Conservation (phyloP, 2,329 filamentous ascomycete genomes). For the Phialocephala sp. region DNA sequence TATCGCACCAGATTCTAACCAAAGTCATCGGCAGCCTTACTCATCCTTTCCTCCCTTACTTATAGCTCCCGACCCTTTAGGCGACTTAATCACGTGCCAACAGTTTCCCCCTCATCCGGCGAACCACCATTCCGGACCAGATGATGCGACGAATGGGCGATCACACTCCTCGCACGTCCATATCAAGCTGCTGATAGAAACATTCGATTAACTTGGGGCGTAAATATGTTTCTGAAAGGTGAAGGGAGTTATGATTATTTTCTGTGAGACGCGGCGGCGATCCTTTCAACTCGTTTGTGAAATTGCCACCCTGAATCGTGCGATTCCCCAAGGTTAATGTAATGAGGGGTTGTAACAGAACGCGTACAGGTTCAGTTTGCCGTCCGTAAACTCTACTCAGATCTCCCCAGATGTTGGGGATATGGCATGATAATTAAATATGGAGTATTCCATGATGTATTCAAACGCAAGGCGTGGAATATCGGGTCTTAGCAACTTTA, state of each 20-base stretch:
- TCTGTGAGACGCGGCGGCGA: slow-evolving; percentile 15
- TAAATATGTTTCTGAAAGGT: slow-evolving; percentile 19
- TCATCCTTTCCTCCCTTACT: too few species aligned
- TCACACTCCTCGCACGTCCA: slow-evolving; percentile 26
- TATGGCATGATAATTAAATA: slow-evolving; percentile 12
- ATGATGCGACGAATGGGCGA: slow-evolving; percentile 24
- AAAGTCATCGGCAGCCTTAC: too few species aligned
- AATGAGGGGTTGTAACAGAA: slow-evolving; percentile 12
- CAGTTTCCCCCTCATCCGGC: slow-evolving; percentile 7
- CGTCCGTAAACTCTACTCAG: background rate
- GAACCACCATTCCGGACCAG: slow-evolving; percentile 19
- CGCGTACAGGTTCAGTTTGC: slow-evolving; percentile 5
- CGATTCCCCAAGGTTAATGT: background rate
- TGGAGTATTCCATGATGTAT: slow-evolving; percentile 11
- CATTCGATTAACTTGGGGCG: slow-evolving; percentile 20
- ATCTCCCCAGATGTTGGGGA: background rate
- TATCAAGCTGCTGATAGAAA: slow-evolving; percentile 26
- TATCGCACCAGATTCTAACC: too few species aligned
- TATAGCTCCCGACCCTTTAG: too few species aligned
- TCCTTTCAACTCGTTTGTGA: slow-evolving; percentile 23
- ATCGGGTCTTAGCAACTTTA: slow-evolving; percentile 11
- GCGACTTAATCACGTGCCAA: background rate
- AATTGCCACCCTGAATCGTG: slow-evolving; percentile 22
- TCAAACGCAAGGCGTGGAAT: slow-evolving; percentile 19
- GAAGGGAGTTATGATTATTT: slow-evolving; percentile 11